Conservation (phyloP, 2,329 filamentous ascomycete genomes). For the Neodidymelliopsis sp. region DNA sequence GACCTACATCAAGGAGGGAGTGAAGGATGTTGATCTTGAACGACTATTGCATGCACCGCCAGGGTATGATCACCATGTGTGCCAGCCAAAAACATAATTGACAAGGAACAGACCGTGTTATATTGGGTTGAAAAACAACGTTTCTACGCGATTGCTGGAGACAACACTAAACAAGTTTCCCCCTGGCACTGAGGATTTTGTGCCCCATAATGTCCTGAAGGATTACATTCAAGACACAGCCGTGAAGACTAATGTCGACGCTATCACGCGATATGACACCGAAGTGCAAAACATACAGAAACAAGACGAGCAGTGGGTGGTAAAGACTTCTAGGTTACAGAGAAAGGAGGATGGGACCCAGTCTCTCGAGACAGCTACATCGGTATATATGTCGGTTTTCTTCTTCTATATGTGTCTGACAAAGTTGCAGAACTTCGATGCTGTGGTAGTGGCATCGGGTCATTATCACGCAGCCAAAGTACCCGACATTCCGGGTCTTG, state of each 20-base stretch:
- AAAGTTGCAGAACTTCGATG: constrained; percentile 53
- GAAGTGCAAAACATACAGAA: constrained; percentile 64
- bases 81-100: rapidly evolving
- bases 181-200: constrained; percentile 64
- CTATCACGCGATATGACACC: constrained; percentile 63
- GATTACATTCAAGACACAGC: constrained; percentile 70
- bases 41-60: constrained; percentile 57
- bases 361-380: constrained; percentile 2
- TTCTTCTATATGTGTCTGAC: too few species aligned
- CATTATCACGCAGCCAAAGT: constrained; percentile 62
- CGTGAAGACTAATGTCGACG: constrained; percentile 57
- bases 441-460: constrained; percentile 61
- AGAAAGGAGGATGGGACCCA: constrained; percentile 20
- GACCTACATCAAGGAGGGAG: constrained; percentile 25
- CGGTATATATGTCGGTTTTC: constrained; percentile 11
- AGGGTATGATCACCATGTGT: constrained; percentile 52
- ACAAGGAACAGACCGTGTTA: constrained; percentile 57
- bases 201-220: constrained; percentile 64
- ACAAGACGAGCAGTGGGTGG: constrained; percentile 57
- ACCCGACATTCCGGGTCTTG: constrained; percentile 58
- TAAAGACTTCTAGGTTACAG: constrained; percentile 58
- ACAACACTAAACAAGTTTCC: constrained; percentile 64
- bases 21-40: constrained; percentile 20
- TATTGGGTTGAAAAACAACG: constrained; percentile 61
- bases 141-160: constrained; percentile 59